Percentiles rank a stretch among this genome's conserved stretches.
phyloP scores from a whole-genome alignment of 208 protist genomes.

The Vickermania ingenoplastis region DNA sequence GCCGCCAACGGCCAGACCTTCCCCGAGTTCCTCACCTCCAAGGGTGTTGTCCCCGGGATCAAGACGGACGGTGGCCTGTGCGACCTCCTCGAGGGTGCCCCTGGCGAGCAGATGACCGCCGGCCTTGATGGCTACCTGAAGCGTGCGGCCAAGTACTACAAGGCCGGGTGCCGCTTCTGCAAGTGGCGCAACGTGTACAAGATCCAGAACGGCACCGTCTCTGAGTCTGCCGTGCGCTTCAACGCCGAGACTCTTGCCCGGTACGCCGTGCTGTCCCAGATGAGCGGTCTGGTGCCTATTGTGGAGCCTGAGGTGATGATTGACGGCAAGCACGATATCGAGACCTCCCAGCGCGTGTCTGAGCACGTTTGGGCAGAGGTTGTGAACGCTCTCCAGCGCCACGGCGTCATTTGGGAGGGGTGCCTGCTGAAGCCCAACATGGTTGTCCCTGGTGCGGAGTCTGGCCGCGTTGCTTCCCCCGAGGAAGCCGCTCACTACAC shows the following conservation, averaged over 20 bases:
- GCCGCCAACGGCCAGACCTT: constrained; percentile 80
- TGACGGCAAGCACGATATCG: constrained; percentile 92
- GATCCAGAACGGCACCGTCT: constrained; percentile 87
- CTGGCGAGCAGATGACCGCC: constrained; percentile 91
- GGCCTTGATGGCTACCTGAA: constrained; percentile 91
- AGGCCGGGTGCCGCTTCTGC: constrained; percentile 93
- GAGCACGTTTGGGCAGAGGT: constrained; percentile 79
- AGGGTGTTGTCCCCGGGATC: constrained; percentile 91
- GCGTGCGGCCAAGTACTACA: constrained; percentile 90
- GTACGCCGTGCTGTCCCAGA: constrained; percentile 94
- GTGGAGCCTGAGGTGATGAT: constrained; percentile 97
- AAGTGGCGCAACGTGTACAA: constrained; percentile 96
- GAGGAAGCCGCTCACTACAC: constrained; percentile 87
- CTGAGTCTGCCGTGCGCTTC: constrained; percentile 81
- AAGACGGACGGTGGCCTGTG: constrained; percentile 92
- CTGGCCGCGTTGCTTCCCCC: constrained; percentile 37
- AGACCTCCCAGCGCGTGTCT: constrained; percentile 73
- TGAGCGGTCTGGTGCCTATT: constrained; percentile 95
- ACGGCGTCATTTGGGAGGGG: constrained; percentile 93
- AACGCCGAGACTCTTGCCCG: constrained; percentile 92
- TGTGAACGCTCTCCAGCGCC: constrained; percentile 75
- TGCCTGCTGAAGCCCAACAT: constrained; percentile 97
- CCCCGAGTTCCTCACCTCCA: constrained; percentile 58
- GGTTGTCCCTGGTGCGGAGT: constrained; percentile 88
- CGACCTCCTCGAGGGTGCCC: constrained; percentile 66